phyloP scores from a whole-genome alignment of 192 early-diverging fungal species.

The Backusella tarrabulga region DNA sequence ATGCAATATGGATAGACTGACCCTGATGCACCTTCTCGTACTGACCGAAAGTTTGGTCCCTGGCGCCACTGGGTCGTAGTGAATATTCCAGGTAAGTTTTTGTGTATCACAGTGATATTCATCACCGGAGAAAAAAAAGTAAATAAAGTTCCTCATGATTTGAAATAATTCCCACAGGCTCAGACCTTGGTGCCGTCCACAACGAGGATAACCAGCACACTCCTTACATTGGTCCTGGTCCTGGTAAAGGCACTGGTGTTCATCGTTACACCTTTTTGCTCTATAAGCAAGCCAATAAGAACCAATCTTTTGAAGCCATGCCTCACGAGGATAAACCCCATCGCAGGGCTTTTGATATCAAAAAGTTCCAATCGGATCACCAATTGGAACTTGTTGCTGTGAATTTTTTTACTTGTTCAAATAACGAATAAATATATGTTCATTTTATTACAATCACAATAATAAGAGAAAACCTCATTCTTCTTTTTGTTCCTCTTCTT shows the following conservation, averaged over 20 bases:
- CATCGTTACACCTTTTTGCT: conserved; percentile 62
- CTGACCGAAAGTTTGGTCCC: conserved; percentile 39
- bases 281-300: conserved; percentile 45
- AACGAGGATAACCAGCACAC: conserved; percentile 24
- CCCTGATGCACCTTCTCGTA: conserved; percentile 54
- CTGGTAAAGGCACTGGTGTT: conserved; percentile 46
- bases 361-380: conserved; percentile 39
- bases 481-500: too few relatives aligned
- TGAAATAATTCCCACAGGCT: conserved; percentile 9
- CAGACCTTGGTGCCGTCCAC: background rate
- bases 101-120: background rate
- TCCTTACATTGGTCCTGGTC: conserved; percentile 50
- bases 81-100: conserved; percentile 44
- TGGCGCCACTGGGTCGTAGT: conserved; percentile 58
- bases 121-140: background rate
- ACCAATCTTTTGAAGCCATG: conserved; percentile 24
- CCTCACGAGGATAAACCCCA: conserved; percentile 9
- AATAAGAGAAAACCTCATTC: background rate
- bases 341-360: conserved; percentile 32
- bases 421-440: background rate
- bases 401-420: conserved; percentile 45
- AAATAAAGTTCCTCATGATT: background rate
- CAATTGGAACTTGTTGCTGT: conserved; percentile 44
- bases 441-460: background rate
- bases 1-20: conserved; percentile 39